Evolutionary conservation across 1,139 yeast species (phyloP).

Genomic region (Geotrichum macrosporum): DNA sequence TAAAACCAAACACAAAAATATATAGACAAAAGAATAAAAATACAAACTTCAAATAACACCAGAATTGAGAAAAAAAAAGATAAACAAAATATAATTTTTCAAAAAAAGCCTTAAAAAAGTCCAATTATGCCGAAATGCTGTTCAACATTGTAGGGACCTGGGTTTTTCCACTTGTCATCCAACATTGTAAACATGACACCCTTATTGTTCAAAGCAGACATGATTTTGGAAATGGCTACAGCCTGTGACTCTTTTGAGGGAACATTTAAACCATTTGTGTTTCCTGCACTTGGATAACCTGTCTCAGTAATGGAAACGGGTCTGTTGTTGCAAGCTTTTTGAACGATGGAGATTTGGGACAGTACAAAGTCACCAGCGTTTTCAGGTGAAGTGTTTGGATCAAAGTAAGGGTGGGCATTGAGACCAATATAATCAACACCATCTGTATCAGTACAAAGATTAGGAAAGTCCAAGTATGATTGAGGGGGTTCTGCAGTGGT

Average conservation of each 20-base stretch:
- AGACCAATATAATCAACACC: slow-evolving; percentile 72
- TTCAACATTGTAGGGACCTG: slow-evolving; percentile 80
- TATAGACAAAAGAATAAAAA: no score
- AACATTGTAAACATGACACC: slow-evolving; percentile 67
- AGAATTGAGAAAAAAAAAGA: no score
- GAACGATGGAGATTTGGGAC: slow-evolving; percentile 54
- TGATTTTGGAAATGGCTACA: slow-evolving; percentile 59
- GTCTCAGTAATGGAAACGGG: slow-evolving; percentile 66
- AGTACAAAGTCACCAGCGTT: slow-evolving; percentile 70
- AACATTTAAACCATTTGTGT: slow-evolving; percentile 62
- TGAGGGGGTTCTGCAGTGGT: slow-evolving; percentile 89
- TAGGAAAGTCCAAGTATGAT: slow-evolving; percentile 58
- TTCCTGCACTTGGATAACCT: slow-evolving; percentile 81
- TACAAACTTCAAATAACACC: no score
- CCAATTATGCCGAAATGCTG: slow-evolving; percentile 63
- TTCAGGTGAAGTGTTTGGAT: slow-evolving; percentile 53
- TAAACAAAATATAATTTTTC: no score
- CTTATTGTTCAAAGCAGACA: slow-evolving; percentile 50
- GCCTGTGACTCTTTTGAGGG: slow-evolving; percentile 69
- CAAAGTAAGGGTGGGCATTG: slow-evolving; percentile 84
- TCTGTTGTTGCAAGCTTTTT: slow-evolving; percentile 40
- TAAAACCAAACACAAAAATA: no score
- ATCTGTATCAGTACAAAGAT: slow-evolving; percentile 58
- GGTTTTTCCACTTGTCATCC: slow-evolving; percentile 82
- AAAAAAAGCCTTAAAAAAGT: slow-evolving; percentile 11